A percentile compares a stretch with the other conserved stretches of the same genome.
Conservation (phyloP, 768 basidiomycete genomes). For the Agaricus blazei region DNA sequence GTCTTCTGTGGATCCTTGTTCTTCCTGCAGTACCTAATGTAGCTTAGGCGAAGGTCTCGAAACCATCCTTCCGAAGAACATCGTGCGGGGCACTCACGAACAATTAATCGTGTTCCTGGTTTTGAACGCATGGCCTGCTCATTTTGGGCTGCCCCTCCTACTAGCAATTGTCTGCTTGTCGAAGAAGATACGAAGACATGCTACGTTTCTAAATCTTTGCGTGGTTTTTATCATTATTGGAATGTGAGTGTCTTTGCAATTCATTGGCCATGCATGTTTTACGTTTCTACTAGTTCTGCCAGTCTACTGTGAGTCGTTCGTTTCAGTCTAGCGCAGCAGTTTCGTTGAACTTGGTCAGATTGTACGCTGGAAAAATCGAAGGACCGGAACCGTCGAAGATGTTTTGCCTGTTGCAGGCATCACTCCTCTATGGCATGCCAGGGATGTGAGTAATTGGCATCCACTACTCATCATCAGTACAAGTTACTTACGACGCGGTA, state of each 20-base stretch:
- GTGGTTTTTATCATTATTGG: conserved; percentile 42
- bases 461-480: not conserved
- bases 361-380: conserved; percentile 35
- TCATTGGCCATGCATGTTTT: not conserved
- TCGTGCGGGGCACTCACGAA: conserved; percentile 35
- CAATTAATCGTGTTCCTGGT: conserved; percentile 37
- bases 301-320: conserved; percentile 29
- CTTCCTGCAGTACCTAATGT: no score
- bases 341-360: conserved; percentile 17
- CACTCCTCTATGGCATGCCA: conserved; percentile 44
- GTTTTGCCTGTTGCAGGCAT: conserved; percentile 42
- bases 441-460: conserved; percentile 28
- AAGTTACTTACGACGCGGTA: conserved; percentile 12
- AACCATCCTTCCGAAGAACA: conserved; percentile 23
- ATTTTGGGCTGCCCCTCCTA: conserved; percentile 42
- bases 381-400: conserved; percentile 40
- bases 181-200: conserved; percentile 37
- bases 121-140: conserved; percentile 46
- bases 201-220: conserved; percentile 42
- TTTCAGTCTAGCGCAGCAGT: not conserved
- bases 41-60: not conserved
- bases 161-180: conserved; percentile 34
- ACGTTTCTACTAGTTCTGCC: conserved; percentile 25
- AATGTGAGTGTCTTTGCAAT: conserved; percentile 25
- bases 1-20: not conserved